These are phyloP conservation scores for Saururus chinensis DNA, from an alignment of 164 flowering plant species.

Conservation along the genomic window DNA sequence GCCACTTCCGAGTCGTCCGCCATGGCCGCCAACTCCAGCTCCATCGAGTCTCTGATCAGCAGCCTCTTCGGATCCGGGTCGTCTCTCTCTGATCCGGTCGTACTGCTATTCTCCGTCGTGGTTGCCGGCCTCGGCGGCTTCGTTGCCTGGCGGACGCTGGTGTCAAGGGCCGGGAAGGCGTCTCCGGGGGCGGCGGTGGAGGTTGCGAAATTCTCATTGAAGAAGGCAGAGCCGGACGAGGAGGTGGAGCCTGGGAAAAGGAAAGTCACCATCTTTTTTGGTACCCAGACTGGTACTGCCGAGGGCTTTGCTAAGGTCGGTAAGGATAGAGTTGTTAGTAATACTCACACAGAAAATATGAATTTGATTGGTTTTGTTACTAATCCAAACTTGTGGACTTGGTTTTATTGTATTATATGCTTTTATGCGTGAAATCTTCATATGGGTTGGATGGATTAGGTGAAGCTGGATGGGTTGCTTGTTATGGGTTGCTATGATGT, in stretches of 20 bases:
- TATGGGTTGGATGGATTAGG: no score
- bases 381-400: no score
- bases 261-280: slow-evolving; percentile 54
- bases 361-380: no score
- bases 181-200: slow-evolving; percentile 26
- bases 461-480: no score
- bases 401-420: no score
- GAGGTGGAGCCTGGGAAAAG: slow-evolving; percentile 38
- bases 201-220: slow-evolving; percentile 16
- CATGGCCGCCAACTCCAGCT: slow-evolving; percentile 24
- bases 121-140: slow-evolving; percentile 36
- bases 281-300: slow-evolving; percentile 89
- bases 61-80: slow-evolving; percentile 25
- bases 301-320: slow-evolving; percentile 90
- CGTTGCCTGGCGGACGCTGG: slow-evolving; percentile 35
- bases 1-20: background rate
- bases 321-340: no score
- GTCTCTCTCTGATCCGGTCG: slow-evolving; percentile 18
- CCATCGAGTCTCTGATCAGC: slow-evolving; percentile 35
- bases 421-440: no score
- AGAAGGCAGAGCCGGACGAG: slow-evolving; percentile 25
- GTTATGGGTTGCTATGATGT: no score
- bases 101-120: slow-evolving; percentile 39
- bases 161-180: slow-evolving; percentile 16
- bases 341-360: background rate